These are phyloP conservation scores for Lentinula detonsa DNA, from an alignment of 768 basidiomycete species.

Conservation along the genomic window DNA sequence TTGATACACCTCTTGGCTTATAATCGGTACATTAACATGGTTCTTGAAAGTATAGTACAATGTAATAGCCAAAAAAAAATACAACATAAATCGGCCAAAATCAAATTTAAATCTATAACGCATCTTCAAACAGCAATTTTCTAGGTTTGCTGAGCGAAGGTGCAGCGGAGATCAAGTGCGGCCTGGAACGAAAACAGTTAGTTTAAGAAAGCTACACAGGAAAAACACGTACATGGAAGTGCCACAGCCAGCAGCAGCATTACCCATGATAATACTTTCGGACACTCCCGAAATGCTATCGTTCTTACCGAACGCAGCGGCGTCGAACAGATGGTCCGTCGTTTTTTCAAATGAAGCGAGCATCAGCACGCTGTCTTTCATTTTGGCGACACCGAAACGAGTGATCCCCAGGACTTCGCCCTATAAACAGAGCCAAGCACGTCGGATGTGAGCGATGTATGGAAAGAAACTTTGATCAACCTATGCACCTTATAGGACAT, in stretches of 20 bases:
- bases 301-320: slow-evolving; percentile 92
- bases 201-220: neutral
- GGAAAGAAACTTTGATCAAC: neutral
- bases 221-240: slow-evolving; percentile 72
- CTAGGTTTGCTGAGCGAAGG: slow-evolving; percentile 44
- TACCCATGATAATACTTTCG: slow-evolving; percentile 99
- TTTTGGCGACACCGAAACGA: slow-evolving; percentile 97
- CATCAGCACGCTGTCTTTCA: slow-evolving; percentile 99
- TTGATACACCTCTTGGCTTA: too few species aligned
- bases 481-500: slow-evolving; percentile 89
- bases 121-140: slow-evolving; percentile 43
- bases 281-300: slow-evolving; percentile 96
- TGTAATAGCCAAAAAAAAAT: slow-evolving; percentile 1
- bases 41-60: neutral
- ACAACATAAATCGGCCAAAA: neutral
- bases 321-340: slow-evolving; percentile 98
- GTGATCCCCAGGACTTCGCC: slow-evolving; percentile 98
- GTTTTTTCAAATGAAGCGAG: slow-evolving; percentile 99
- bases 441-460: neutral
- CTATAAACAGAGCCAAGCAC: slow-evolving; percentile 27
- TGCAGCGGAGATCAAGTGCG: slow-evolving; percentile 38
- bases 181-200: slow-evolving; percentile 26
- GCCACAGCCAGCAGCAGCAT: slow-evolving; percentile 89
- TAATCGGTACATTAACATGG: too few species aligned
- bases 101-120: slow-evolving; percentile 21